Evolutionary conservation across 305 asterid genomes (phyloP).

Genomic region (Rubia balearica): DNA sequence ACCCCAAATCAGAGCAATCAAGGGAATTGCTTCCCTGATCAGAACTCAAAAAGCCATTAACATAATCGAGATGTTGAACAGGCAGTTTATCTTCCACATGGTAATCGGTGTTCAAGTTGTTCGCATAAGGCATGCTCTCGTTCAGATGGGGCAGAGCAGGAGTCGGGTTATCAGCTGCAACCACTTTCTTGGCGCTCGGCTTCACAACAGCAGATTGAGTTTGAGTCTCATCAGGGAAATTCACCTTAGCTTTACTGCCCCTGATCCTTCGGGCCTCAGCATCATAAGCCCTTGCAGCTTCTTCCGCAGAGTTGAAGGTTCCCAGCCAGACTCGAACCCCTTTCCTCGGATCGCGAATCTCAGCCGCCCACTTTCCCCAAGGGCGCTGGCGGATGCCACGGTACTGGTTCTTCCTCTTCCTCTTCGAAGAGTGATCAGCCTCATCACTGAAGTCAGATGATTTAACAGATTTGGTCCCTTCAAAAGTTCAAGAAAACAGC

Average conservation of each 20-base stretch:
- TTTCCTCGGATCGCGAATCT: constrained; percentile 90
- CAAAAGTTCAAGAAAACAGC: background rate
- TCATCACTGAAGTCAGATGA: constrained; percentile 47
- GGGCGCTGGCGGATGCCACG: constrained; percentile 95
- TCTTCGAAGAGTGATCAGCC: constrained; percentile 50
- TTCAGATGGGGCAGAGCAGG: constrained; percentile 29
- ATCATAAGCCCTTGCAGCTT: constrained; percentile 97
- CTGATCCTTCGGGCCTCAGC: constrained; percentile 81
- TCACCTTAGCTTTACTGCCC: constrained; percentile 90
- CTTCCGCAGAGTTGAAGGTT: constrained; percentile 90
- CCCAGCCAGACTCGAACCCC: constrained; percentile 99
- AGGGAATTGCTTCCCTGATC: constrained; percentile 82
- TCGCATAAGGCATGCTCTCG: constrained; percentile 27
- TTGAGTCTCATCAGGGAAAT: constrained; percentile 65
- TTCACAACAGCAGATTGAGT: constrained; percentile 27
- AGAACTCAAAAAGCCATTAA: constrained; percentile 41
- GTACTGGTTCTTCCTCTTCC: constrained; percentile 92
- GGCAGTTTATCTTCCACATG: constrained; percentile 60
- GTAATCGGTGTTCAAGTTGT: constrained; percentile 33
- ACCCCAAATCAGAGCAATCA: constrained; percentile 71
- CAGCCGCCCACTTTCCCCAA: constrained; percentile 99
- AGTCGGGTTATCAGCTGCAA: constrained; percentile 29
- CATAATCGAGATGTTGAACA: constrained; percentile 31
- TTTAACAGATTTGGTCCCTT: constrained; percentile 40
- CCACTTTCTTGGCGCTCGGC: constrained; percentile 26